Evolutionary conservation across 129 eudicot genomes (phyloP), one percentile per base, ranked within the genome.

Genomic region (Logfia minima): DNA sequence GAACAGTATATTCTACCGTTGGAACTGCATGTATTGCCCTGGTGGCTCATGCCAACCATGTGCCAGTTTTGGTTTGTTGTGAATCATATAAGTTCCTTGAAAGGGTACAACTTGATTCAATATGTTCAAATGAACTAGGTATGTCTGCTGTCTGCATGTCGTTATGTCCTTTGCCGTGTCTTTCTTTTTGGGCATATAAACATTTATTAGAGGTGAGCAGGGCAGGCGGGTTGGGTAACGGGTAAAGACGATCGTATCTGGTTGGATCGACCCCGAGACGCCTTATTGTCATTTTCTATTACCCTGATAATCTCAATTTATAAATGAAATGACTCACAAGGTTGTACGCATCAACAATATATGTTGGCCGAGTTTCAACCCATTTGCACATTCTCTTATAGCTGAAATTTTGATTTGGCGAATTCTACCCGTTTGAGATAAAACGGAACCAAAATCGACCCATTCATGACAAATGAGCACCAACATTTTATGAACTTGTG

Each of bases 31-130:
- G 86, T 74, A 88, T 94, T 60, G 98, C 98, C 29, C 91, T 94
- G 98, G 98, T 94, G 70, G 98, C 93, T 78, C 84, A 94, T 86
- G 91, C 90, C 32, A 88, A 81, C 52, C 92, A 58, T 71, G 96
- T 94, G 35, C 98, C 96, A 3, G 96, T 94, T 29, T 74, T 94
- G 87, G 83, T 94, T 71, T 94, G 98, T 64, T 94, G 97, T 85
- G 98, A 94, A 85, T 91, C 98, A 2, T 94, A 91, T 69, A 94
- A 94, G 86, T 94, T 94, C 70, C 96, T 89, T 69, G 98, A 91
- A 75, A 81, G 97, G 84, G 98, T 91, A 22, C 96, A 87, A 77
- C 96, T 94, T 75, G 98, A 94, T 88, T 91, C 98, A 4, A 89
- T 94, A 18, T 94, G 98, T 78, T 87, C 85, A 17, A 94, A 94